These are phyloP conservation scores for Nematodospora anomalae DNA, from an alignment of 1,139 yeast species.

Conservation along the genomic window DNA sequence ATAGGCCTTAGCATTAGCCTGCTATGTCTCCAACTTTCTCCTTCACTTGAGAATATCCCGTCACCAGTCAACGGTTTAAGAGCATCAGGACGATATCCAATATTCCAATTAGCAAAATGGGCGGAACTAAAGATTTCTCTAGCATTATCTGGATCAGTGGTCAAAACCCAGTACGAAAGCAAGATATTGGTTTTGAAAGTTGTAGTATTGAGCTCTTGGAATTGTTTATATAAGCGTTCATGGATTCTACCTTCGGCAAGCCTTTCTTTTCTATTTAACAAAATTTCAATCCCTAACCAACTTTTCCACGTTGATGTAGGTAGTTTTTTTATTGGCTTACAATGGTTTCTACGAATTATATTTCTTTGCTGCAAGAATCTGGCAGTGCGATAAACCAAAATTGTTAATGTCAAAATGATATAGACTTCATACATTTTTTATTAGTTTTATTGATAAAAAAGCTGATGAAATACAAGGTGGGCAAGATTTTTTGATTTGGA, in stretches of 20 bases:
- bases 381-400: background rate
- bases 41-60: conserved; percentile 55
- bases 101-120: conserved; percentile 45
- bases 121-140: conserved; percentile 30
- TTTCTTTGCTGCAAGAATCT: background rate
- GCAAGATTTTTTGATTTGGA: too few species aligned
- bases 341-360: background rate
- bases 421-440: background rate
- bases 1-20: conserved; percentile 55
- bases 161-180: conserved; percentile 11
- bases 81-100: conserved; percentile 42
- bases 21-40: conserved; percentile 54
- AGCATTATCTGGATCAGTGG: conserved; percentile 28
- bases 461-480: too few species aligned
- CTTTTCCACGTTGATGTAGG: conserved; percentile 1
- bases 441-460: too few species aligned
- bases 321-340: conserved; percentile 4
- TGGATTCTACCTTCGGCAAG: conserved; percentile 1
- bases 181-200: conserved; percentile 4
- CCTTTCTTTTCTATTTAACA: conserved; percentile 1
- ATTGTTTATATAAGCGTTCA: conserved; percentile 1
- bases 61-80: conserved; percentile 48
- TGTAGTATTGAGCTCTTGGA: conserved; percentile 2
- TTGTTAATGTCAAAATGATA: background rate
- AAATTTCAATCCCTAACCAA: conserved; percentile 2